These are phyloP conservation scores for Peronosclerospora sorghi DNA, from an alignment of 352 stramenopile genomes.

Conservation along the genomic window DNA sequence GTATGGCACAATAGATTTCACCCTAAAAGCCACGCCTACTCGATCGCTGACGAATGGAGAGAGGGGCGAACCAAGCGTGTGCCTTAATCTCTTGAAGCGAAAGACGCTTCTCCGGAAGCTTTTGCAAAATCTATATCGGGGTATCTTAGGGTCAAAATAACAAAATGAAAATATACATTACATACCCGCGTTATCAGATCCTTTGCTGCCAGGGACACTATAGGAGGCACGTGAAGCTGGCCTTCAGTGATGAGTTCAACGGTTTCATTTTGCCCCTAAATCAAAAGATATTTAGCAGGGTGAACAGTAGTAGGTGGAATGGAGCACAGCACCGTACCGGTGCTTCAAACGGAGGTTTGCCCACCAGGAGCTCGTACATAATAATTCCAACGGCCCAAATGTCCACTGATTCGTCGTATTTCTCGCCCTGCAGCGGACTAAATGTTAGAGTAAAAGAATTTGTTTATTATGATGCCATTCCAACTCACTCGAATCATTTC, in stretches of 20 bases:
- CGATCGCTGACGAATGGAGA: slow-evolving; percentile 36
- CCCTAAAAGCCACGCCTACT: slow-evolving; percentile 24
- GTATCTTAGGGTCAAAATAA: neutral
- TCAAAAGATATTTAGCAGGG: neutral
- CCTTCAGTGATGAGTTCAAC: slow-evolving; percentile 92
- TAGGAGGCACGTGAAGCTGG: slow-evolving; percentile 42
- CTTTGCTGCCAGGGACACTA: slow-evolving; percentile 59
- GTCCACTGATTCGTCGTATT: slow-evolving; percentile 98
- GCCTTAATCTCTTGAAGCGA: slow-evolving; percentile 60
- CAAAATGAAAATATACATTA: neutral
- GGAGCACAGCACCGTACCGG: slow-evolving; percentile 32
- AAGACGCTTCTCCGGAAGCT: slow-evolving; percentile 44
- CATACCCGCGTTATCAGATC: slow-evolving; percentile 60
- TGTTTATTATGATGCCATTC: neutral
- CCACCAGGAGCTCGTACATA: slow-evolving; percentile 97
- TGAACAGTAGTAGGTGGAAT: neutral
- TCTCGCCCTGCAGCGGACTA: slow-evolving; percentile 51
- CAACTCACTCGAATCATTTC: slow-evolving; percentile 94
- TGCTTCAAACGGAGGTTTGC: slow-evolving; percentile 95
- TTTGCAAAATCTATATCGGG: slow-evolving; percentile 55
- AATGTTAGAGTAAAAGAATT: neutral
- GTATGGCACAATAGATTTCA: too few species aligned
- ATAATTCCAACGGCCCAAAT: slow-evolving; percentile 98
- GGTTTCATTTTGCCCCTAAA: slow-evolving; percentile 88
- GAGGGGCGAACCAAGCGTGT: slow-evolving; percentile 64